Percentiles rank a stretch among this genome's conserved stretches.
Conservation (phyloP, 371 early-diverging fungal species). For the Mortierella sp. region DNA sequence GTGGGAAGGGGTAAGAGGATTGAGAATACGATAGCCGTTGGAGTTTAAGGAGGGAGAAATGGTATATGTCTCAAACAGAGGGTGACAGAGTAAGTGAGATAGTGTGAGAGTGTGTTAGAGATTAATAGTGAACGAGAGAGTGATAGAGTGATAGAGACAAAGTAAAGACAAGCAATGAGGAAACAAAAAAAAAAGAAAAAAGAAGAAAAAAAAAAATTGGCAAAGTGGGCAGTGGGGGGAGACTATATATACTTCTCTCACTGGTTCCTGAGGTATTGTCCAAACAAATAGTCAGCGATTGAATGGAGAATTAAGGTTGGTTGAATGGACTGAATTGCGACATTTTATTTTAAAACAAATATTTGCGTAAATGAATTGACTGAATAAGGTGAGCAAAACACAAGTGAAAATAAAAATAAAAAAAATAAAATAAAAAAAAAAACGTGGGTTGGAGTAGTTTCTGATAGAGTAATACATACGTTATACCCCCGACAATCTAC, state of each 20-base stretch:
- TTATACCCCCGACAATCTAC: neutral
- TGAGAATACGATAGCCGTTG: neutral
- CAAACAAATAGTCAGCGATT: neutral
- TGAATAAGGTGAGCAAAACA: neutral
- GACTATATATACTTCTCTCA: neutral
- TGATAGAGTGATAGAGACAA: neutral
- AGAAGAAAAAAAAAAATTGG: slow-evolving; percentile 2
- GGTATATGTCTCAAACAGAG: no score
- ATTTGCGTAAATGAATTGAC: no score
- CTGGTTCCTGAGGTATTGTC: slow-evolving; percentile 14
- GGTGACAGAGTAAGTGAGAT: slow-evolving; percentile 1
- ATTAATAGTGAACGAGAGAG: neutral
- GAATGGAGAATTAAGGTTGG: slow-evolving; percentile 4
- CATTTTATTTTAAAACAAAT: neutral
- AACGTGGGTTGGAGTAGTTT: neutral
- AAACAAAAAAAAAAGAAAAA: slow-evolving; percentile 6
- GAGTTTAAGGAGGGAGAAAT: no score
- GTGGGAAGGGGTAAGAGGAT: neutral
- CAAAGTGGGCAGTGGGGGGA: neutral
- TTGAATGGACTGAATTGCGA: neutral
- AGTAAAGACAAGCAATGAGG: neutral
- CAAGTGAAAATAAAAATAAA: neutral
- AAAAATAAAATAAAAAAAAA: neutral
- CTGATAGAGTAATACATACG: neutral
- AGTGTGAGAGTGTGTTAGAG: no score